These are phyloP conservation scores for Telopea speciosissima DNA, from an alignment of 177 flowering plant genomes.

Conservation along the genomic window DNA sequence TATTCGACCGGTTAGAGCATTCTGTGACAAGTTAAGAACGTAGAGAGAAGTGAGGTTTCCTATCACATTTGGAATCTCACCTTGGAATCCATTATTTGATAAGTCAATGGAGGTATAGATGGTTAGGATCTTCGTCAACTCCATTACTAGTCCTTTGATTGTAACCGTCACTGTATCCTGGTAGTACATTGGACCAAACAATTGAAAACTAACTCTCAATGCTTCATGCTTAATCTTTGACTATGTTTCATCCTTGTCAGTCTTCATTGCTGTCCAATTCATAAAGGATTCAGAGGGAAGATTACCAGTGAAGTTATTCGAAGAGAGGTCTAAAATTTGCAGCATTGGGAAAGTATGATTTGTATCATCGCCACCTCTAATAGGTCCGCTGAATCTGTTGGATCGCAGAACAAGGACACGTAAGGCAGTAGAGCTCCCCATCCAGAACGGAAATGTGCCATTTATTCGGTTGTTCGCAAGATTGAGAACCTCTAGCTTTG, in stretches of 20 bases:
- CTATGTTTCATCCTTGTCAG: neutral
- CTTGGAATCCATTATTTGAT: conserved; percentile 15
- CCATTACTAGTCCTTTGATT: neutral
- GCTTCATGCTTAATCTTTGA: too few relatives aligned
- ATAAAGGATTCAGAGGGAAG: neutral
- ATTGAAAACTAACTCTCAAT: too few relatives aligned
- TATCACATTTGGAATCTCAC: conserved; percentile 28
- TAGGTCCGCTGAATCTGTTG: neutral
- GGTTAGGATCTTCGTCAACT: neutral
- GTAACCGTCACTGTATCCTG: neutral
- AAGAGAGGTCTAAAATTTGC: neutral
- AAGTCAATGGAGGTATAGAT: neutral
- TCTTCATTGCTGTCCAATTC: neutral
- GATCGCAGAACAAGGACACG: neutral
- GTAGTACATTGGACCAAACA: too few relatives aligned
- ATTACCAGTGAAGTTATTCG: neutral
- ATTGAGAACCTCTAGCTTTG: neutral
- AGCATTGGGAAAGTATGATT: neutral
- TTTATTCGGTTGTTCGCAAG: conserved; percentile 1
- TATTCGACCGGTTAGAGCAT: conserved; percentile 27
- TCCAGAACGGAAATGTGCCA: conserved; percentile 1
- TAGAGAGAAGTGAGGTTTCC: conserved; percentile 30
- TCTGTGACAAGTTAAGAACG: conserved; percentile 36
- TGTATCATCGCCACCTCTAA: neutral
- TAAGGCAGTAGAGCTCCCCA: neutral